Evolutionary conservation across 345 rosid species (phyloP).

Genomic region (Dovyalis caffra): DNA sequence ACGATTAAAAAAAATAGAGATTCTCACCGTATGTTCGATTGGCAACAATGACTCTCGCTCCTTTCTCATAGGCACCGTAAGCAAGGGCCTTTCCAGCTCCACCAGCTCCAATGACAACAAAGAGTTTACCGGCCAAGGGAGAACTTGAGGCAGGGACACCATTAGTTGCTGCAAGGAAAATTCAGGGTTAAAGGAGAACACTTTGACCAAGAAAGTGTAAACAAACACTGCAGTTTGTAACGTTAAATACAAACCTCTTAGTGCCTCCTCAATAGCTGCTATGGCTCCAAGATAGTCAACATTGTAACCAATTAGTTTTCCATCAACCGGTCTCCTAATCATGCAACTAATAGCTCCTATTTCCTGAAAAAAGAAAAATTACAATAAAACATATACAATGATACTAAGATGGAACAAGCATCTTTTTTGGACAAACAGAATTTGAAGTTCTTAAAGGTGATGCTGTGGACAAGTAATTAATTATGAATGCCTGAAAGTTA

Average conservation of each 20-base stretch:
- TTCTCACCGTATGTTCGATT: slow-evolving; percentile 51
- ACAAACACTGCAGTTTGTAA: background rate
- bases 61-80: slow-evolving; percentile 56
- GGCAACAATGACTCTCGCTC: slow-evolving; percentile 61
- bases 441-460: background rate
- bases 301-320: slow-evolving; percentile 51
- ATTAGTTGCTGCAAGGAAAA: slow-evolving; percentile 34
- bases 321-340: slow-evolving; percentile 52
- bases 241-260: slow-evolving; percentile 38
- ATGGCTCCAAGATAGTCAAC: slow-evolving; percentile 62
- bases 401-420: background rate
- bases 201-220: background rate
- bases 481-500: background rate
- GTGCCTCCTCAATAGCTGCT: slow-evolving; percentile 57
- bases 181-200: background rate
- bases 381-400: background rate
- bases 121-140: slow-evolving; percentile 58
- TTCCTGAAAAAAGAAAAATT: slow-evolving; percentile 29
- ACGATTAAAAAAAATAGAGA: background rate
- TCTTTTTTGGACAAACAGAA: background rate
- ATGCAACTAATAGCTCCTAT: slow-evolving; percentile 62
- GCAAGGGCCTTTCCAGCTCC: slow-evolving; percentile 73
- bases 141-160: slow-evolving; percentile 33
- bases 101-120: slow-evolving; percentile 68
- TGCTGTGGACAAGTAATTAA: background rate